Evolutionary conservation across 345 rosid species (phyloP).

Genomic region (Raphanus sativus): DNA sequence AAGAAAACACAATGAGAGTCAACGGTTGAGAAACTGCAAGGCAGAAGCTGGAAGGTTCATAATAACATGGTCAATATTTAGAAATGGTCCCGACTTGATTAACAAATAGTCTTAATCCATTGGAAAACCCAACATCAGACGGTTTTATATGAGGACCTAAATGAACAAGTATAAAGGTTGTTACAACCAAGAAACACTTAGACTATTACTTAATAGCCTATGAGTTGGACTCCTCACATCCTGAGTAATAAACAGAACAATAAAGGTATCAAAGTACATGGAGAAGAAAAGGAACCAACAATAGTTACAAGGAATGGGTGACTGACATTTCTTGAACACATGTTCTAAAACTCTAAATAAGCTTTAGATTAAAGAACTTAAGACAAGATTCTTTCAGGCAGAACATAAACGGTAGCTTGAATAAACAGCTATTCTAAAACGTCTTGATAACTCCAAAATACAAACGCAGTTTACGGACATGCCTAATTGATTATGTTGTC

Average conservation of each 20-base stretch:
- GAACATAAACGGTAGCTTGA: neutral
- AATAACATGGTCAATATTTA: constrained; percentile 73
- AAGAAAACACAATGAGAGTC: neutral
- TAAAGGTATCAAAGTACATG: neutral
- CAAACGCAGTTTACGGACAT: neutral
- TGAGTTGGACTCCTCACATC: neutral
- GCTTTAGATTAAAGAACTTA: neutral
- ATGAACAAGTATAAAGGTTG: too few species aligned
- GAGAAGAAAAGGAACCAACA: neutral
- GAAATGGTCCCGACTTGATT: too few species aligned
- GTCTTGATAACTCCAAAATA: constrained; percentile 2
- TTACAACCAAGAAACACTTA: too few species aligned
- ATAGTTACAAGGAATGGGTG: neutral
- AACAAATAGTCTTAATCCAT: too few species aligned
- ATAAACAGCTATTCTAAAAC: neutral
- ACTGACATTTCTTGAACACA: neutral
- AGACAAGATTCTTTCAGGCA: neutral
- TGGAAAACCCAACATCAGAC: too few species aligned
- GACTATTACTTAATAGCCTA: neutral
- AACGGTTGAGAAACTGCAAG: constrained; percentile 51
- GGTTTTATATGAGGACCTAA: too few species aligned
- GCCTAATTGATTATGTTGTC: constrained; percentile 17
- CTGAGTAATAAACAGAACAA: neutral
- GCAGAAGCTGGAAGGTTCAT: constrained; percentile 99
- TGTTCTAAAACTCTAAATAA: neutral